Evolutionary conservation across 2,329 filamentous ascomycete genomes (phyloP).

Genomic region (Byssochlamys sp.): DNA sequence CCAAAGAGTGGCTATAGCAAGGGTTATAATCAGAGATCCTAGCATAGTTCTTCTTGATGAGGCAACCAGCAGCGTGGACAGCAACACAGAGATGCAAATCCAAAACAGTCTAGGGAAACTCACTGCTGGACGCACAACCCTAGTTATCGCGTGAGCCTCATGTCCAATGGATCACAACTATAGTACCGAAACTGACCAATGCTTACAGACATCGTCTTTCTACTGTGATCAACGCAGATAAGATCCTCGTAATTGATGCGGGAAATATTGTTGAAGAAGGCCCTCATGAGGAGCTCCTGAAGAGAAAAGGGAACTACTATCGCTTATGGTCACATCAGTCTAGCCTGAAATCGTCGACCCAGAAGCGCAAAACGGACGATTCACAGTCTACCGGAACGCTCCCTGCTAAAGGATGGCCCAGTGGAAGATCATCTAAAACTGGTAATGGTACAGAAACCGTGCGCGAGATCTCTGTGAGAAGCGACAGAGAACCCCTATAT

Average conservation of each 20-base stretch:
- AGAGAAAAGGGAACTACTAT: constrained; percentile 52
- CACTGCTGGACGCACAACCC: constrained; percentile 42
- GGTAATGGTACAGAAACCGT: not conserved
- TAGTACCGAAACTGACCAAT: not conserved
- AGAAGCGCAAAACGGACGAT: not conserved
- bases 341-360: not conserved
- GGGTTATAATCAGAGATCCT: constrained; percentile 36
- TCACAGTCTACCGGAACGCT: not conserved
- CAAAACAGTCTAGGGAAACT: constrained; percentile 39
- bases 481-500: not conserved
- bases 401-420: not conserved
- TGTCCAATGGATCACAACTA: constrained; percentile 1
- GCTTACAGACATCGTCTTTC: constrained; percentile 52
- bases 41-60: constrained; percentile 42
- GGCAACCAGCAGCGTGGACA: constrained; percentile 43
- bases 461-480: not conserved
- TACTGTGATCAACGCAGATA: constrained; percentile 59
- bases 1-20: constrained; percentile 42
- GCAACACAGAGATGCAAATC: constrained; percentile 37
- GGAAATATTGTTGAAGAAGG: constrained; percentile 57
- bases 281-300: constrained; percentile 50
- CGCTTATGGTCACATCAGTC: constrained; percentile 58
- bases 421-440: not conserved
- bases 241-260: constrained; percentile 55
- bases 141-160: constrained; percentile 39